Conservation (phyloP, 1,284 basidiomycete genomes). For the Austroboletus novae-zelandiae region DNA sequence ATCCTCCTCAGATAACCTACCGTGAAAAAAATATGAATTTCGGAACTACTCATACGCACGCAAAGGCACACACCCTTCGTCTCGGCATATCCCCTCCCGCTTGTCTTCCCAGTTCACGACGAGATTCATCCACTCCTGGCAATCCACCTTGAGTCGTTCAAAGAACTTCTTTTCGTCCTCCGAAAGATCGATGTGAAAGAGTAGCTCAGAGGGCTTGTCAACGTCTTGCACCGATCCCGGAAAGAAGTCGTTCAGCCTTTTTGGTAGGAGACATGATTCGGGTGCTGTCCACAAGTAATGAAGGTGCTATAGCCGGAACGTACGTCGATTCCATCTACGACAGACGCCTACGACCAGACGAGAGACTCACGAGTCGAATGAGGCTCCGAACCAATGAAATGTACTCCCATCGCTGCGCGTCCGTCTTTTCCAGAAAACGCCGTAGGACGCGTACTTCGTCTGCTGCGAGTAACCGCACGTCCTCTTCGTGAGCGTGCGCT, state of each 20-base stretch:
- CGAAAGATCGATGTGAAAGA: constrained; percentile 34
- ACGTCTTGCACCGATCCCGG: constrained; percentile 31
- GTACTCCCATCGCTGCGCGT: constrained; percentile 34
- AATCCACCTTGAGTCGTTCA: constrained; percentile 22
- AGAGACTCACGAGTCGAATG: constrained; percentile 16
- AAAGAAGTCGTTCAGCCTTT: constrained; percentile 43
- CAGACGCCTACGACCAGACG: neutral
- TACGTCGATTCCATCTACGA: neutral
- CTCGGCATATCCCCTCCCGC: constrained; percentile 13
- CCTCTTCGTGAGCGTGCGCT: neutral
- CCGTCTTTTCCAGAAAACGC: constrained; percentile 12
- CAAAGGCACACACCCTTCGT: constrained; percentile 19
- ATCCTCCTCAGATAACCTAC: constrained; percentile 14
- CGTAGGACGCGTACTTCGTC: constrained; percentile 14
- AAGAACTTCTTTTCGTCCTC: constrained; percentile 28
- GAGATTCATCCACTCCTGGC: constrained; percentile 21
- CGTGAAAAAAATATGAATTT: neutral
- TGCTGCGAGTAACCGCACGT: constrained; percentile 16
- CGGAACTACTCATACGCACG: neutral
- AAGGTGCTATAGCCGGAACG: constrained; percentile 35
- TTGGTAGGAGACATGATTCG: constrained; percentile 33
- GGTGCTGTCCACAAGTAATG: constrained; percentile 36
- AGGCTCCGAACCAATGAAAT: constrained; percentile 33
- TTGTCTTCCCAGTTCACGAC: constrained; percentile 30
- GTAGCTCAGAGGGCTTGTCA: constrained; percentile 22